A percentile compares a stretch with the other conserved stretches of the same genome.
phyloP scores from a whole-genome alignment of 805 yeast species.

The Ogataea pini region DNA sequence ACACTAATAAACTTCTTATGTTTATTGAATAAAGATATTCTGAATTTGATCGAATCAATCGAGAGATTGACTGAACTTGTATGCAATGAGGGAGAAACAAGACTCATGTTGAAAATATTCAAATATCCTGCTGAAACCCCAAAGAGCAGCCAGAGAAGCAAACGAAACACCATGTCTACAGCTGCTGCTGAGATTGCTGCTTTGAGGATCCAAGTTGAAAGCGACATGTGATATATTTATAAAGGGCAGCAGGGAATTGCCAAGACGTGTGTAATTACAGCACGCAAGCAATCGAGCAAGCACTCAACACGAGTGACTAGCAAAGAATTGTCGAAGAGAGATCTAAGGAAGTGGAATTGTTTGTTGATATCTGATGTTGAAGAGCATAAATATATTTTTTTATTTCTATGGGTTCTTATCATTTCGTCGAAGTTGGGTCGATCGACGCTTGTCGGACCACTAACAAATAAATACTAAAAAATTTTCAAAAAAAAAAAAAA shows the following conservation, averaged over 20 bases:
- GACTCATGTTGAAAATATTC: conserved; percentile 30
- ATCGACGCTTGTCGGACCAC: background rate
- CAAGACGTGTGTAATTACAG: no score
- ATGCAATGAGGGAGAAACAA: conserved; percentile 18
- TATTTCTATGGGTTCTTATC: no score
- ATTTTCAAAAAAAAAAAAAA: background rate
- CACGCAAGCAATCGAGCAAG: no score
- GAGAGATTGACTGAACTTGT: conserved; percentile 9
- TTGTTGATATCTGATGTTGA: no score
- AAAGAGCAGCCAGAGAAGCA: conserved; percentile 11
- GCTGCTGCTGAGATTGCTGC: background rate
- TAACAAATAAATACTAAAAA: background rate
- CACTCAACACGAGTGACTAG: no score
- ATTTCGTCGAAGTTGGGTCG: no score
- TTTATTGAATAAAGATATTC: conserved; percentile 15
- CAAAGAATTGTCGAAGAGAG: no score
- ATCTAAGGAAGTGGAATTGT: no score
- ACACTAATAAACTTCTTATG: conserved; percentile 18
- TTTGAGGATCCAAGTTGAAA: background rate
- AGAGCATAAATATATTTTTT: no score
- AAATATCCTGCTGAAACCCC: conserved; percentile 33
- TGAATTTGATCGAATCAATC: conserved; percentile 11
- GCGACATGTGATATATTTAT: background rate
- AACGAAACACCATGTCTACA: conserved; percentile 1
- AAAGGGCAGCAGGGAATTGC: no score